Conservation (phyloP, 1,284 basidiomycete genomes). For the Austroboletus novae-zelandiae region DNA sequence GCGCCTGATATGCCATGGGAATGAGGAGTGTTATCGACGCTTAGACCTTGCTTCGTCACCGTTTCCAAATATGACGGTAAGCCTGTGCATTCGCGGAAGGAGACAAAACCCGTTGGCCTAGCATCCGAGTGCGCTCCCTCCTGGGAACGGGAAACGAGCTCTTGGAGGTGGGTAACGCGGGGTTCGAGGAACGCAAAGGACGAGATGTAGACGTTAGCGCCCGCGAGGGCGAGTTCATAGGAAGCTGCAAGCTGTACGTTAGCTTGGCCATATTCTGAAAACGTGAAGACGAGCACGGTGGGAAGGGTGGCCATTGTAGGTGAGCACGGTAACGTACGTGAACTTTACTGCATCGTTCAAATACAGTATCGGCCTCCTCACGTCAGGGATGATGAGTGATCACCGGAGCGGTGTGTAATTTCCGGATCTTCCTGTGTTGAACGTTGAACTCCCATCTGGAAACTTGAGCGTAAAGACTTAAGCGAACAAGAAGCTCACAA, state of each 20-base stretch:
- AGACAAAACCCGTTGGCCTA: background rate
- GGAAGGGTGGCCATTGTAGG: background rate
- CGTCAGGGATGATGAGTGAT: no score
- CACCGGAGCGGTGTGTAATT: no score
- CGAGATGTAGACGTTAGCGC: background rate
- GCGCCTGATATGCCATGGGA: background rate
- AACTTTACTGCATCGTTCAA: no score
- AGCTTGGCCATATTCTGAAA: background rate
- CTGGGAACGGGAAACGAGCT: background rate
- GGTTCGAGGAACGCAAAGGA: background rate
- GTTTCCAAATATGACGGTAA: background rate
- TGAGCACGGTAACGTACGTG: no score
- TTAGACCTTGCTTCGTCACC: background rate
- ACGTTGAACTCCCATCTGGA: no score
- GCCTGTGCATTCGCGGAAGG: background rate
- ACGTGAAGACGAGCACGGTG: background rate
- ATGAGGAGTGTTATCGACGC: background rate
- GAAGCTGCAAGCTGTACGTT: background rate
- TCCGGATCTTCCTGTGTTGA: no score
- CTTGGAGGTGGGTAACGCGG: background rate
- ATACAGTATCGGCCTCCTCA: no score
- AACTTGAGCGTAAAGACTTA: no score
- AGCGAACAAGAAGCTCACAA: no score
- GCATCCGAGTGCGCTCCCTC: no score
- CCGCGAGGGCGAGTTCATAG: slow-evolving; percentile 1